Base-by-base conservation (phyloP, 768 basidiomycete genomes). In the Russula dissimulans region DNA sequence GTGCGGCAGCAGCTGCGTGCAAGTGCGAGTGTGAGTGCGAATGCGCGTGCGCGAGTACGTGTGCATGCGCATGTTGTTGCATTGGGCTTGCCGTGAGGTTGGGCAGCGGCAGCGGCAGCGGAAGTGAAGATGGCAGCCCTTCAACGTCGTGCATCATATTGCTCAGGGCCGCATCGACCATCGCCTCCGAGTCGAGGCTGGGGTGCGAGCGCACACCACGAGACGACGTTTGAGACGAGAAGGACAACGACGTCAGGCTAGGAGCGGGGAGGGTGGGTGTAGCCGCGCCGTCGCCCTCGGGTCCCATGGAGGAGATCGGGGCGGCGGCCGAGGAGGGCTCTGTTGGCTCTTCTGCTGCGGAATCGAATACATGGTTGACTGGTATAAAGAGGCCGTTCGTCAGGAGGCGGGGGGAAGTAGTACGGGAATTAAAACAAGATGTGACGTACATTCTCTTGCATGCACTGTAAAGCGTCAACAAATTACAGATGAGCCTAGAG, bases 361-460 rank as follows among this genome's bases (percentile, higher is more conserved):
- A 54, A 9, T 63, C 62, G n/a, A 74, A 69, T 53, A 74, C 63
- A 43, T 74, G 73, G 50, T 74, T 74, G 63, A 70, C 73, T 74
- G 49, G 48, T 49, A n/a, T 17, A 42, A 29, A 44, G 38, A 48
- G 17, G 51, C 31, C 5, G 32, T 41, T 36, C 10, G 31, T 63
- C 54, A 59, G 50, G 10, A 56, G 0, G 38, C 26, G 39, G n/a
- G 36, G 12, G 42, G 31, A 17, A 14, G 18, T 15, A 17, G 10
- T n/a, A 38, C 9, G 22, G 32, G 29, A 32, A 32, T 38, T 34
- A 48, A 22, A 26, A 56, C 11, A 26, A 60, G 32, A 12, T 41
- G 34, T 26, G 59, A 72, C 85, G 71, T 67, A 90, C 89, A 91
- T 72, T 90, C 87, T 71, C 75, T 82, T 9, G 87, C 86, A 69